phyloP scores from a whole-genome alignment of 177 flowering plant genomes.

The Tripterygium wilfordii region DNA sequence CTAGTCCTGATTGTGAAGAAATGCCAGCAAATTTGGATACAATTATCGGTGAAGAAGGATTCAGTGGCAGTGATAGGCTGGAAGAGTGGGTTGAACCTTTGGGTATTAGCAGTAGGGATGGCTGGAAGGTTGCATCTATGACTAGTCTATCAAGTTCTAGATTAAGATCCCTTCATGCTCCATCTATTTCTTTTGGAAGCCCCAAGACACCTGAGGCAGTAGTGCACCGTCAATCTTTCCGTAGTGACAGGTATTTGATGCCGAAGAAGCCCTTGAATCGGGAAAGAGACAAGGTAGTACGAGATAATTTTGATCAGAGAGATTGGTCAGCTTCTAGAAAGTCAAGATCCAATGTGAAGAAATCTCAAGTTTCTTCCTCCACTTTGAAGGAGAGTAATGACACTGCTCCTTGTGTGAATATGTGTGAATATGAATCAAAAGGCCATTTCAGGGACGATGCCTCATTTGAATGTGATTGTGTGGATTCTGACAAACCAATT shows the following conservation, averaged over 20 bases:
- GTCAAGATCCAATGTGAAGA: slow-evolving; percentile 20
- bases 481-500: slow-evolving; percentile 13
- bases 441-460: slow-evolving; percentile 10
- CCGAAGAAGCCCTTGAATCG: slow-evolving; percentile 17
- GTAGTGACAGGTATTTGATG: slow-evolving; percentile 19
- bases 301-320: slow-evolving; percentile 13
- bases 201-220: slow-evolving; percentile 23
- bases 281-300: slow-evolving; percentile 22
- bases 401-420: slow-evolving; percentile 15
- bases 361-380: slow-evolving; percentile 15
- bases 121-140: slow-evolving; percentile 60
- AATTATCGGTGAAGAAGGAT: slow-evolving; percentile 13
- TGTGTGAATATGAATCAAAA: slow-evolving; percentile 14
- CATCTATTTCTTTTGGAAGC: slow-evolving; percentile 30
- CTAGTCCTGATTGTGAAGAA: slow-evolving; percentile 41
- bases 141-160: slow-evolving; percentile 36
- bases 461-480: slow-evolving; percentile 17
- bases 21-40: slow-evolving; percentile 15
- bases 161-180: slow-evolving; percentile 62
- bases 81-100: slow-evolving; percentile 36
- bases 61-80: slow-evolving; percentile 12
- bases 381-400: slow-evolving; percentile 12
- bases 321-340: slow-evolving; percentile 20
- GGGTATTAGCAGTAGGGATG: slow-evolving; percentile 82
- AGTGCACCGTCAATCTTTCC: slow-evolving; percentile 17